Percentiles rank a stretch among this genome's conserved stretches.
Conservation (phyloP, 192 early-diverging fungal species). For the Backusella liffmaniae region DNA sequence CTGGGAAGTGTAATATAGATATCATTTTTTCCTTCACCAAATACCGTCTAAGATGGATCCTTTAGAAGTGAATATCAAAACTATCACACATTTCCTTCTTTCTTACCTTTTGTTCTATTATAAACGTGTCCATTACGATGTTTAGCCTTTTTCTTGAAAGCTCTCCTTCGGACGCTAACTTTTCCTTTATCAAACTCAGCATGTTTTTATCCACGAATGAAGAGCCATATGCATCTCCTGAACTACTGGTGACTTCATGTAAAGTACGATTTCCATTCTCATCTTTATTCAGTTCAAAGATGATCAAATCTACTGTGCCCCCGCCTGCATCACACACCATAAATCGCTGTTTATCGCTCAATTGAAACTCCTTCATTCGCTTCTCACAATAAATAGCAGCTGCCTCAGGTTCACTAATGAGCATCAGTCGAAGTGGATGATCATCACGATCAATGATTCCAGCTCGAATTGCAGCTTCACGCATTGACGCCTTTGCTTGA, state of each 20-base stretch:
- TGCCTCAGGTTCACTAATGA: conserved; percentile 46
- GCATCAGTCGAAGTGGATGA: conserved; percentile 38
- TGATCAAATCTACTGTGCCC: conserved; percentile 51
- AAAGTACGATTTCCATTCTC: conserved; percentile 39
- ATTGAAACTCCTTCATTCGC: conserved; percentile 38
- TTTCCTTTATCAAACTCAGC: conserved; percentile 35
- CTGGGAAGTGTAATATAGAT: not conserved
- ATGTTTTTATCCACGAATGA: conserved; percentile 45
- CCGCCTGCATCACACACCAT: conserved; percentile 53
- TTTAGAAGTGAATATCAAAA: conserved; percentile 21
- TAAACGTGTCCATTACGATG: conserved; percentile 42
- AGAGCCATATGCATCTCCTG: conserved; percentile 45
- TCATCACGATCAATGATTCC: conserved; percentile 38
- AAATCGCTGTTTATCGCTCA: conserved; percentile 39
- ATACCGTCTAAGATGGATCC: not conserved
- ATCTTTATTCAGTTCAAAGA: conserved; percentile 46
- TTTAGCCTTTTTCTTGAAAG: conserved; percentile 39
- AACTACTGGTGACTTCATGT: conserved; percentile 44
- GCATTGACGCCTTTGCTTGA: conserved; percentile 40
- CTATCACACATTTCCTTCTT: not conserved
- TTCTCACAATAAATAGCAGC: conserved; percentile 47
- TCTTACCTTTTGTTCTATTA: conserved; percentile 38
- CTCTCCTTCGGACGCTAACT: conserved; percentile 36
- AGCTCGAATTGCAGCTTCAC: conserved; percentile 43
- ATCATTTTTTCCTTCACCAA: conserved; percentile 14